Percentiles rank a stretch among this genome's conserved stretches.
Conservation (phyloP, 306 rosid genomes). For the Oemleria cerasiformis region DNA sequence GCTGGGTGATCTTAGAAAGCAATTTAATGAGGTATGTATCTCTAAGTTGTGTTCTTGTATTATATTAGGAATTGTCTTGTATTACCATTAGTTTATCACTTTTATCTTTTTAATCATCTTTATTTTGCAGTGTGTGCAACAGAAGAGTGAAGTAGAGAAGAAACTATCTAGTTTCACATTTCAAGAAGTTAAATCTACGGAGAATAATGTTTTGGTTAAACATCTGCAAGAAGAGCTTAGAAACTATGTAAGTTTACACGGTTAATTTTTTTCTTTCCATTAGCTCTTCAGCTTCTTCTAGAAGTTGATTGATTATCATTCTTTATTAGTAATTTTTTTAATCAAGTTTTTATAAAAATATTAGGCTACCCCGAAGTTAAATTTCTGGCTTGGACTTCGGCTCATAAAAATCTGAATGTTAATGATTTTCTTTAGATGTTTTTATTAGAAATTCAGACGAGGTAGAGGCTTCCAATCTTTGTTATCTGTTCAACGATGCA, state of each 20-base stretch:
- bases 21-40: slow-evolving; percentile 63
- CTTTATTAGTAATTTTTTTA: background rate
- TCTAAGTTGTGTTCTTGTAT: slow-evolving; percentile 19
- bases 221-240: slow-evolving; percentile 86
- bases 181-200: slow-evolving; percentile 51
- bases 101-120: background rate
- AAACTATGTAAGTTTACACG: slow-evolving; percentile 59
- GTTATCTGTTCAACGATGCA: background rate
- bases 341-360: background rate
- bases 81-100: slow-evolving; percentile 3
- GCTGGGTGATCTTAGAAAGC: slow-evolving; percentile 57
- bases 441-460: no score
- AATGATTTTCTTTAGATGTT: background rate
- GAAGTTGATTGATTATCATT: background rate
- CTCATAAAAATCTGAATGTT: background rate
- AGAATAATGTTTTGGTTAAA: slow-evolving; percentile 53
- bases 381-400: background rate
- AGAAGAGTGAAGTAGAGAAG: slow-evolving; percentile 77
- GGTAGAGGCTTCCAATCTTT: background rate
- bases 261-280: background rate
- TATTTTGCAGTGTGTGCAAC: slow-evolving; percentile 62
- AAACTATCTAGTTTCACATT: slow-evolving; percentile 56
- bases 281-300: background rate
- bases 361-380: background rate
- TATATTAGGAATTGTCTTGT: slow-evolving; percentile 2